A percentile compares a stretch with the other conserved stretches of the same genome.
Conservation (phyloP, 129 eudicot species). For the Escallonia herrerae region DNA sequence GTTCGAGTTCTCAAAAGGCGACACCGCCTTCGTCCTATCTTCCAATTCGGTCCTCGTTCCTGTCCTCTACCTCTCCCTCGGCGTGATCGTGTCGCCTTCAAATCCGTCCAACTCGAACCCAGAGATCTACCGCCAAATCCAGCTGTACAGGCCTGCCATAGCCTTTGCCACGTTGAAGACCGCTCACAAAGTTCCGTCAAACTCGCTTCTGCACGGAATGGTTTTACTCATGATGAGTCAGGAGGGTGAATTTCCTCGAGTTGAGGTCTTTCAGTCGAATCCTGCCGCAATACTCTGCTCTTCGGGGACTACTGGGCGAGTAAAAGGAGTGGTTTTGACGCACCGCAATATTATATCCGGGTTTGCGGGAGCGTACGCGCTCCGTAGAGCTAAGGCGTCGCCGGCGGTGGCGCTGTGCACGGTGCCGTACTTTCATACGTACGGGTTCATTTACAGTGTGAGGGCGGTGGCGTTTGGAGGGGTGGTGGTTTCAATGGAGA, state of each 20-base stretch:
- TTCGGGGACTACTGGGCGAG: constrained; percentile 66
- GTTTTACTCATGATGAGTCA: constrained; percentile 14
- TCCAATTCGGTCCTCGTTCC: too few relatives aligned
- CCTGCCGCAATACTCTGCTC: constrained; percentile 58
- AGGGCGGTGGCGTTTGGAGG: constrained; percentile 36
- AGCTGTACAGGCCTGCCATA: constrained; percentile 32
- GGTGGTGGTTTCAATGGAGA: constrained; percentile 30
- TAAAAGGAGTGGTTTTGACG: constrained; percentile 52
- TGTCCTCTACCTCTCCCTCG: constrained; percentile 8
- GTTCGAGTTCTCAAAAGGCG: too few relatives aligned
- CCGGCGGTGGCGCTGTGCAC: constrained; percentile 34
- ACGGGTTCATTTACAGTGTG: constrained; percentile 29
- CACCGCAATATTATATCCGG: constrained; percentile 47
- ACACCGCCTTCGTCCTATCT: too few relatives aligned
- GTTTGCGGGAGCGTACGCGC: constrained; percentile 22
- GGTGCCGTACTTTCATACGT: constrained; percentile 61
- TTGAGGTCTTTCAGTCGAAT: constrained; percentile 32
- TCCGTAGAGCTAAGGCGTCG: constrained; percentile 24
- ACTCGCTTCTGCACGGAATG: not conserved
- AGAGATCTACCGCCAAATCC: constrained; percentile 37
- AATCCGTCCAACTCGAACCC: constrained; percentile 38
- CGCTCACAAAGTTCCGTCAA: constrained; percentile 18
- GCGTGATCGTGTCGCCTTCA: constrained; percentile 45
- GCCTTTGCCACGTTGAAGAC: constrained; percentile 35
- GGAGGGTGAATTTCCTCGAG: not conserved